Percentiles rank a stretch among this genome's conserved stretches.
Evolutionary conservation across 768 basidiomycete genomes (phyloP).

Genomic region (Lactarius indigo): DNA sequence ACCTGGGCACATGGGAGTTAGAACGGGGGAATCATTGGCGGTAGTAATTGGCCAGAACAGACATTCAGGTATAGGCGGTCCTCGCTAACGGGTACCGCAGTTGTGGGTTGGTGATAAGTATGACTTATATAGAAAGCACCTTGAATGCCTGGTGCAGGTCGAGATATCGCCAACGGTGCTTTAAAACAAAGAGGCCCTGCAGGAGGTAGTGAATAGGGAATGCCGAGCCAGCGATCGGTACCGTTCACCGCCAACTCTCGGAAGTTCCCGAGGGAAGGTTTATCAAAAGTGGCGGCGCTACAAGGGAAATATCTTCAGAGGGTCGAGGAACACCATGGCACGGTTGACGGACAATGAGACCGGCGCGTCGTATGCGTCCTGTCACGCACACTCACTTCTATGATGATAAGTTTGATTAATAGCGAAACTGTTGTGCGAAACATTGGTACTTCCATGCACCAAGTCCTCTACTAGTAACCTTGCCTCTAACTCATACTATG

Average conservation of each 20-base stretch:
- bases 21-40: background rate
- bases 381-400: too few relatives aligned
- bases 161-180: slow-evolving; percentile 44
- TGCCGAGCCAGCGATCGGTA: slow-evolving; percentile 55
- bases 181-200: slow-evolving; percentile 54
- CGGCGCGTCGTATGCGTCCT: too few relatives aligned
- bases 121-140: slow-evolving; percentile 50
- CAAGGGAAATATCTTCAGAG: background rate
- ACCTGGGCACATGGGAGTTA: slow-evolving; percentile 25
- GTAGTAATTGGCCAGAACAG: slow-evolving; percentile 9
- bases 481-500: background rate
- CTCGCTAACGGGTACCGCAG: slow-evolving; percentile 44
- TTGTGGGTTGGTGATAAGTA: slow-evolving; percentile 50
- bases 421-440: too few relatives aligned
- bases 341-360: too few relatives aligned
- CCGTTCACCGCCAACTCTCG: slow-evolving; percentile 45
- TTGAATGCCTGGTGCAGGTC: slow-evolving; percentile 32
- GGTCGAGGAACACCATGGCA: background rate
- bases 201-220: slow-evolving; percentile 58
- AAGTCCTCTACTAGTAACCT: background rate
- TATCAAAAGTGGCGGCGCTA: slow-evolving; percentile 34
- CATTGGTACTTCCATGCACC: background rate
- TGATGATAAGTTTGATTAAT: too few relatives aligned
- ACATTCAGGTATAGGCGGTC: slow-evolving; percentile 58
- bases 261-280: slow-evolving; percentile 41